phyloP scores from a whole-genome alignment of 257 asterid species.

The Nemophila menziesii region DNA sequence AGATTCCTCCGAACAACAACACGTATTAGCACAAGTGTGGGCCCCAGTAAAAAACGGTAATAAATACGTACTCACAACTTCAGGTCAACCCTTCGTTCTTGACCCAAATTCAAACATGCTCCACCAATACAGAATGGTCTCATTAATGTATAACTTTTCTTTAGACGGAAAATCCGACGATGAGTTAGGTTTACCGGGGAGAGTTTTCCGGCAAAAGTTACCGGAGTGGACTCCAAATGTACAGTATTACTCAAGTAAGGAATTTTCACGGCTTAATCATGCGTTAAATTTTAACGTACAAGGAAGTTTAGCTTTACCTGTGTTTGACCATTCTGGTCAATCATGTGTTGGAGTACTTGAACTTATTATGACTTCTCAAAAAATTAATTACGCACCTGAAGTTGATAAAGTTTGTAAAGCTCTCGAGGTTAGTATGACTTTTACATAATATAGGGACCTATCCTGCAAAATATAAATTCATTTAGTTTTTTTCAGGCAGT shows the following conservation, averaged over 20 bases:
- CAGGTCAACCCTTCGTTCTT: slow-evolving; percentile 87
- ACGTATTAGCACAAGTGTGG: slow-evolving; percentile 88
- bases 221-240: slow-evolving; percentile 98
- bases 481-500: slow-evolving; percentile 68
- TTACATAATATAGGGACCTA: background rate
- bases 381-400: slow-evolving; percentile 86
- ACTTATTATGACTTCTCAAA: slow-evolving; percentile 90
- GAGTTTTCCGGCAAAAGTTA: slow-evolving; percentile 61
- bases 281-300: slow-evolving; percentile 69
- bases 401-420: slow-evolving; percentile 97
- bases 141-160: slow-evolving; percentile 58
- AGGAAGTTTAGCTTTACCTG: slow-evolving; percentile 89
- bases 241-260: slow-evolving; percentile 84
- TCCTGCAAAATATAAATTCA: slow-evolving; percentile 9
- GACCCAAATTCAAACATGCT: slow-evolving; percentile 73
- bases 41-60: slow-evolving; percentile 75
- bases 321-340: slow-evolving; percentile 83
- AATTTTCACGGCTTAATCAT: slow-evolving; percentile 65
- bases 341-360: slow-evolving; percentile 78
- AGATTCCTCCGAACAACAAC: slow-evolving; percentile 64
- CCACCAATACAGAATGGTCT: slow-evolving; percentile 75
- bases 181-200: slow-evolving; percentile 76
- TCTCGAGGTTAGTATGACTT: slow-evolving; percentile 62
- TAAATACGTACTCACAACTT: slow-evolving; percentile 72
- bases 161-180: slow-evolving; percentile 62